Base-by-base conservation (phyloP, 768 basidiomycete species). In the Trametopsis cervina region DNA sequence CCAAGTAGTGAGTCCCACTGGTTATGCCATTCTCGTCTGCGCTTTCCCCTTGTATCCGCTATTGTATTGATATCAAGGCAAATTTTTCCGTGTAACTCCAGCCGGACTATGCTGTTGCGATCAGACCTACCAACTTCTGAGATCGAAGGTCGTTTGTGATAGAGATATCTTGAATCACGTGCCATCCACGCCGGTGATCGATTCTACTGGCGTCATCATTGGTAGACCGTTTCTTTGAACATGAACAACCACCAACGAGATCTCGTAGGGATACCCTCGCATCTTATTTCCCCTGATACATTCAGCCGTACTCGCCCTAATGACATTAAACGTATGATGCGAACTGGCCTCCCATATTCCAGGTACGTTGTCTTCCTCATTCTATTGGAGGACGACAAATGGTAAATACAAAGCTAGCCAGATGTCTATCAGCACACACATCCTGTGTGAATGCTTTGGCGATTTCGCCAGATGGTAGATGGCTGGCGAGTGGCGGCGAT, bases 401-500 rank as follows among this genome's bases (percentile, higher is more conserved):
- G 17, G 21, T 22, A 7, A 1, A 37, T 38, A 35, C 43, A 40
- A 2, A 12, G 11, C 4, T 6, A 12, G 39, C 21, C 44, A 70
- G 69, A 50, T 64, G 62, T 45, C 56, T 71, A 1, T 44, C 46
- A 2, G 63, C 47, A 6, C 69, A 71, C 47, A 60, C 55, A 4
- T 68, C 68, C 0, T 69, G 69, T 42, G 63, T 71, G 18, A 71
- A 71, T 37, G 57, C 68, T 4, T 47, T 70, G 1, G 54, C 63
- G 1, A 65, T 68, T 53, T 69, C 69, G n/a, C 41, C 58, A 5
- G 59, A 62, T 25, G 68, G 66, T 18, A 50, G 65, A 37, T 71
- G 66, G 66, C 59, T 71, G 15, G 69, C 68, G 1, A 69, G 65
- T 54, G 69, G 60, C 3, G 69, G 69, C 11, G 69, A 70, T 43